Conservation (phyloP, 768 basidiomycete species). For the Trametes coccinea region DNA sequence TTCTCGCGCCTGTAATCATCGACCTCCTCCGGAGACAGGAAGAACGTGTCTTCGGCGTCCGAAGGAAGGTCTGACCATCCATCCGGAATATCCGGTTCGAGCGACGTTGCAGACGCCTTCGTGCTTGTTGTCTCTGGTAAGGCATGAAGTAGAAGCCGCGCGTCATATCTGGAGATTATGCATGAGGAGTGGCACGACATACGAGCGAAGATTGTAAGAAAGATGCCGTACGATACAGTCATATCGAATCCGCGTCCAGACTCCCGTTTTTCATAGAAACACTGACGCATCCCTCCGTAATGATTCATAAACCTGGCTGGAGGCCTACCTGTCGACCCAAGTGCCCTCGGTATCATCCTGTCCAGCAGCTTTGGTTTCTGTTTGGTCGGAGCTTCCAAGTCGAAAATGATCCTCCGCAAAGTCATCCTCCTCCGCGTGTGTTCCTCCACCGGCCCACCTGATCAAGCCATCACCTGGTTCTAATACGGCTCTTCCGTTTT, state of each 20-base stretch:
- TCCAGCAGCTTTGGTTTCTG: neutral
- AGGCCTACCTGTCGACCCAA: constrained; percentile 84
- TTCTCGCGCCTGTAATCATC: constrained; percentile 70
- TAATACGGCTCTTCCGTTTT: constrained; percentile 16
- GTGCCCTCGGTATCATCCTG: constrained; percentile 36
- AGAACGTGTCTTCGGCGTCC: constrained; percentile 84
- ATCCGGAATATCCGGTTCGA: constrained; percentile 44
- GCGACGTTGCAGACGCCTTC: neutral
- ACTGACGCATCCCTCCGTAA: neutral
- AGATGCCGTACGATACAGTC: constrained; percentile 22
- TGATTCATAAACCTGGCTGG: constrained; percentile 13
- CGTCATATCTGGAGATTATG: constrained; percentile 64
- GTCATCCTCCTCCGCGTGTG: neutral
- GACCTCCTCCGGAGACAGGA: constrained; percentile 65
- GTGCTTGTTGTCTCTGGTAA: constrained; percentile 33
- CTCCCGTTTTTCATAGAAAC: neutral
- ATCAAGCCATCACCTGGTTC: constrained; percentile 39
- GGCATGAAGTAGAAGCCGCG: constrained; percentile 68
- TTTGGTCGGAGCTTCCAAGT: constrained; percentile 7
- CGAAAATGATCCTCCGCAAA: constrained; percentile 12
- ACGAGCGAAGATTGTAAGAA: constrained; percentile 8
- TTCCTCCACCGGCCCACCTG: constrained; percentile 10
- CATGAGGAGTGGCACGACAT: neutral
- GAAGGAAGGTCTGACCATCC: constrained; percentile 89
- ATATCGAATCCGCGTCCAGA: neutral